Evolutionary conservation across 2,329 filamentous ascomycete species (phyloP).

Genomic region (Phaeosphaeriaceae sp.): DNA sequence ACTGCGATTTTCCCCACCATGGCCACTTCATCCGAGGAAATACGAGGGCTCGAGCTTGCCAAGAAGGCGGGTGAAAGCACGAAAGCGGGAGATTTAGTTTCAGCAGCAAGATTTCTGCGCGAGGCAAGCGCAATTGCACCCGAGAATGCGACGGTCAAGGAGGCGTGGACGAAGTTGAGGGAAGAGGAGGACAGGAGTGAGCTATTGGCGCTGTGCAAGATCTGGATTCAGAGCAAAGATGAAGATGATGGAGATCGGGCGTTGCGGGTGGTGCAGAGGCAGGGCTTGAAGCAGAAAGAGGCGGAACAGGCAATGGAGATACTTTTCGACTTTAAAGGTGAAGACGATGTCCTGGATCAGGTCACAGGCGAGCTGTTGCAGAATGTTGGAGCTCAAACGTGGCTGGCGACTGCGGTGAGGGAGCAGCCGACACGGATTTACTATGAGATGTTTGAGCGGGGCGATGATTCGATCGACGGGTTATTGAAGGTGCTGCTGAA

Average conservation of each 20-base stretch:
- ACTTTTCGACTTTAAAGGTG: slow-evolving; percentile 50
- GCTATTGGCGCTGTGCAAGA: slow-evolving; percentile 42
- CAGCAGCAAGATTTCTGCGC: slow-evolving; percentile 51
- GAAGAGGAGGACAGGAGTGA: slow-evolving; percentile 47
- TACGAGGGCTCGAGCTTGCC: slow-evolving; percentile 40
- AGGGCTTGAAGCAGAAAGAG: slow-evolving; percentile 46
- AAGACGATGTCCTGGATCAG: slow-evolving; percentile 51
- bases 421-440: slow-evolving; percentile 52
- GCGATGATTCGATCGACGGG: slow-evolving; percentile 55
- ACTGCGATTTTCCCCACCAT: slow-evolving; percentile 23
- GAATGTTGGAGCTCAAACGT: slow-evolving; percentile 47
- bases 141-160: slow-evolving; percentile 49
- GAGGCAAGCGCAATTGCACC: slow-evolving; percentile 55
- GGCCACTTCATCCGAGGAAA: slow-evolving; percentile 36
- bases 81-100: slow-evolving; percentile 42
- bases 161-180: slow-evolving; percentile 50
- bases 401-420: slow-evolving; percentile 47
- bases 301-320: slow-evolving; percentile 50
- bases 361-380: slow-evolving; percentile 48
- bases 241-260: slow-evolving; percentile 52
- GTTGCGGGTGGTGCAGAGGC: slow-evolving; percentile 33
- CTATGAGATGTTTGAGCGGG: slow-evolving; percentile 53
- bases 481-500: slow-evolving; percentile 53
- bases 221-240: slow-evolving; percentile 43
- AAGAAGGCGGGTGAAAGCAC: slow-evolving; percentile 36